Evolutionary conservation across 2,329 filamentous ascomycete species (phyloP), one percentile per base, ranked within the genome.

Genomic region (Microcera coccophila): DNA sequence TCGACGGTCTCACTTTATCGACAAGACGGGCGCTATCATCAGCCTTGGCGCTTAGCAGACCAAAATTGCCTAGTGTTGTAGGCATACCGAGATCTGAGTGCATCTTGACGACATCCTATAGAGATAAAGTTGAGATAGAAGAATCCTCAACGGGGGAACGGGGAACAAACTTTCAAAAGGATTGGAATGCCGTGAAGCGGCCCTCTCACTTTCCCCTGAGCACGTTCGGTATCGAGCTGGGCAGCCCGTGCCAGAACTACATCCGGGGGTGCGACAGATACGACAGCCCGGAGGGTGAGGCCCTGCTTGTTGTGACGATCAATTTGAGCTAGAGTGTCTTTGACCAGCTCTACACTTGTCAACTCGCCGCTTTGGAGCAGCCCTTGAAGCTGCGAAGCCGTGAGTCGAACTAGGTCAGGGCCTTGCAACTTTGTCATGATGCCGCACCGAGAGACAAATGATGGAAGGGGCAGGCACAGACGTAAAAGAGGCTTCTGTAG

Each of bases 181-280:
- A 44, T 39, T 16, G 37, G 42, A 22, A 44, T 39, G 18, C 42
- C 37, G 28, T 44, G 42, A 3, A 39, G 37, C 17, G 16, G 14
- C 12, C 20, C 12, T 12, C 42, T 19, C 17, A 22, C 10, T 12
- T 24, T 10, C 18, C 10, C 15, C 33, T 5, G 8, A 7, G 12
- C 12, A 24, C 37, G 20, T 32, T 44, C 42, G 14, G 16, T 8
- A 19, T 44, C 42, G 12, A 39, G 35, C 17, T 12, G 10, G 16
- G 9, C 29, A n/a, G 42, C 42, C 20, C 39, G 19, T 8, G 26
- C 10, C 15, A 39, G 16, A 14, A 15, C n/a, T 11, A 5, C 29
- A 11, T 18, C 11, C 4, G 5, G 11, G n/a, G 42, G 37, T 10
- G 37, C 29, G n/a, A 32, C 35, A 4, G 20, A 18, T 14, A 36